A percentile compares a stretch with the other conserved stretches of the same genome.
These are phyloP conservation scores for Xylaria sp. DNA, from an alignment of 2,329 filamentous ascomycete species.

Conservation along the genomic window DNA sequence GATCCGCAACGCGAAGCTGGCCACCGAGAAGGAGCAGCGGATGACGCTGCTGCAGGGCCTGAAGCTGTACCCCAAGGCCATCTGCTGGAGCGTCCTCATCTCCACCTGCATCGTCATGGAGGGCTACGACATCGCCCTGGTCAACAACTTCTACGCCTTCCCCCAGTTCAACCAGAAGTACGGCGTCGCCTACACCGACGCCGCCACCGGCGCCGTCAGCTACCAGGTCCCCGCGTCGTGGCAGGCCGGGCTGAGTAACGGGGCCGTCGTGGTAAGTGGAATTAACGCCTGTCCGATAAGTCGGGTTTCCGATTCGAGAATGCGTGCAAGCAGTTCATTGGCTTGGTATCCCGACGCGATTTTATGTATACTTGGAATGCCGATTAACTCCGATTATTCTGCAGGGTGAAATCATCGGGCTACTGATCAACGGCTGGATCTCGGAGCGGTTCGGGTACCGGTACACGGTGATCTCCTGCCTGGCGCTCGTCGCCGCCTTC, in stretches of 20 bases:
- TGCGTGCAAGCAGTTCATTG: slow-evolving; percentile 1
- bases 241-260: slow-evolving; percentile 65
- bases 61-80: slow-evolving; percentile 82
- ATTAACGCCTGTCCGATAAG: slow-evolving; percentile 1
- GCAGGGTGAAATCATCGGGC: slow-evolving; percentile 65
- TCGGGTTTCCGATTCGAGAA: slow-evolving; percentile 1
- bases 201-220: slow-evolving; percentile 40
- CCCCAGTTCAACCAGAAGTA: slow-evolving; percentile 62
- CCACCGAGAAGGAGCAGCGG: slow-evolving; percentile 64
- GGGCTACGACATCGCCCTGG: slow-evolving; percentile 79
- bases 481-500: slow-evolving; percentile 58
- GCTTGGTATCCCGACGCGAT: neutral
- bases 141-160: slow-evolving; percentile 77
- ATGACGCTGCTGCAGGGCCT: slow-evolving; percentile 79
- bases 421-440: slow-evolving; percentile 66
- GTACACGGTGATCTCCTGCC: slow-evolving; percentile 62
- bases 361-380: neutral
- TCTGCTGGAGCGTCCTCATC: slow-evolving; percentile 81
- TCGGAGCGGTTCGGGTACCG: slow-evolving; percentile 71
- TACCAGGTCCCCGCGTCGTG: slow-evolving; percentile 63
- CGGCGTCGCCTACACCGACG: slow-evolving; percentile 47
- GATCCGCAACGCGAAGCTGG: slow-evolving; percentile 50
- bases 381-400: slow-evolving; percentile 7
- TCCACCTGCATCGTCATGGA: slow-evolving; percentile 94
- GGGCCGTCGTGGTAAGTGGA: slow-evolving; percentile 37